Conservation (phyloP, 495 filamentous ascomycete species). For the Rhizodiscina lignyota region DNA sequence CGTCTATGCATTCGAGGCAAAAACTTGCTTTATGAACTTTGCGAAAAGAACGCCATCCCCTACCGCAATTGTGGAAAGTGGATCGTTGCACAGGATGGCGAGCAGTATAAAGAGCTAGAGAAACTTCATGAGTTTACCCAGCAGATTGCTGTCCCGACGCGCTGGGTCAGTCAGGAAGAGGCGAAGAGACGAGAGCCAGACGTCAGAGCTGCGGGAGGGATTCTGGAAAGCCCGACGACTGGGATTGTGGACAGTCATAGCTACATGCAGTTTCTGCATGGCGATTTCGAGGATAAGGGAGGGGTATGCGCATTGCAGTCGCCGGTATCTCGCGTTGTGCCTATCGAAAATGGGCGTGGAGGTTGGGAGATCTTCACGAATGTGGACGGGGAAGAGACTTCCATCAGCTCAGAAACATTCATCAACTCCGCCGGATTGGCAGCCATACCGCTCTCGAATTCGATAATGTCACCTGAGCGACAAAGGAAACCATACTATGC, state of each 20-base stretch:
- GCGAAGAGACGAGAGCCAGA: constrained; percentile 51
- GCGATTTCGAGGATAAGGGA: constrained; percentile 57
- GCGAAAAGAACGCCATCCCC: constrained; percentile 45
- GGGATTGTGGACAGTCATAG: constrained; percentile 83
- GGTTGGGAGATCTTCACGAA: constrained; percentile 42
- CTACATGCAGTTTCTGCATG: constrained; percentile 65
- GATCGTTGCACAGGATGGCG: constrained; percentile 72
- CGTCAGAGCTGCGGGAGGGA: constrained; percentile 49
- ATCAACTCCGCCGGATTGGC: constrained; percentile 76
- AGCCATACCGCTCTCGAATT: constrained; percentile 64
- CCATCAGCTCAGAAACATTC: constrained; percentile 55
- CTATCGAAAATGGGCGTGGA: constrained; percentile 26
- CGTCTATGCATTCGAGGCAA: constrained; percentile 63
- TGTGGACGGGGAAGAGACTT: constrained; percentile 23
- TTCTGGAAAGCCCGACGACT: constrained; percentile 68
- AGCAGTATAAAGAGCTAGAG: constrained; percentile 49
- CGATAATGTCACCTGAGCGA: constrained; percentile 47
- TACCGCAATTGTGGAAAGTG: constrained; percentile 74
- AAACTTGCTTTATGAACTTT: constrained; percentile 63
- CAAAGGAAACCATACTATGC: constrained; percentile 58
- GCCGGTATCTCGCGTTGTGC: constrained; percentile 39
- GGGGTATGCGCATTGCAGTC: constrained; percentile 55
- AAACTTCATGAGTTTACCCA: constrained; percentile 49
- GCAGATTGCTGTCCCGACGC: constrained; percentile 52
- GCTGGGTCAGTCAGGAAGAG: constrained; percentile 45